These are phyloP conservation scores for Mucor racemosus DNA, from an alignment of 371 early-diverging fungal genomes.

Conservation along the genomic window DNA sequence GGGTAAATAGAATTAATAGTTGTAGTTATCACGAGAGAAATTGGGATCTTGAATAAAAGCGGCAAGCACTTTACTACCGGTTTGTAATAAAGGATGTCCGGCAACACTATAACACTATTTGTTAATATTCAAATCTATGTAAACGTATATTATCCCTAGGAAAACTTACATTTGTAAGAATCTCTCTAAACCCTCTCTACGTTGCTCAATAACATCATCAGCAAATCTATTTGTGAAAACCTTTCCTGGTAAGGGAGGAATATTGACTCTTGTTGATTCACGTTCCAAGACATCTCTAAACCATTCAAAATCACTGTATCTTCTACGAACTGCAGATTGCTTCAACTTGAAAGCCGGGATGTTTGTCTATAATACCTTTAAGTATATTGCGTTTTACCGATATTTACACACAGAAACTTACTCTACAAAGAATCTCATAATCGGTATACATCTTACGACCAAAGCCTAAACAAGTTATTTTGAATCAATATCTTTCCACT, in stretches of 20 bases:
- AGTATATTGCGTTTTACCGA: background rate
- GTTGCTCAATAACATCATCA: conserved; percentile 92
- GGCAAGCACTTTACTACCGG: conserved; percentile 93
- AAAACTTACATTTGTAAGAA: conserved; percentile 91
- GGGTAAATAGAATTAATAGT: conserved; percentile 50
- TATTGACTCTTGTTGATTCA: conserved; percentile 90
- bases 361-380: conserved; percentile 77
- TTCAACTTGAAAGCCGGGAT: conserved; percentile 95
- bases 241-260: conserved; percentile 96
- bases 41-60: conserved; percentile 95
- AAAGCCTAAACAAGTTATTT: conserved; percentile 47
- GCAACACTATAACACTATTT: conserved; percentile 83
- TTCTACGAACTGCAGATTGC: conserved; percentile 83
- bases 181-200: conserved; percentile 90
- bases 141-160: background rate
- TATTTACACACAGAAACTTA: conserved; percentile 39
- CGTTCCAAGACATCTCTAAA: conserved; percentile 92
- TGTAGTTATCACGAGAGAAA: conserved; percentile 79
- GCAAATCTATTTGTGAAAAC: conserved; percentile 95
- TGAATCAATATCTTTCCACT: background rate
- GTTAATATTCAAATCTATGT: background rate
- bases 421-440: conserved; percentile 93
- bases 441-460: conserved; percentile 93
- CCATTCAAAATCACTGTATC: conserved; percentile 99
- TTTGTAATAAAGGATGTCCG: conserved; percentile 97